Base-by-base conservation (phyloP, 768 basidiomycete species). In the Tricholoma sp. region DNA sequence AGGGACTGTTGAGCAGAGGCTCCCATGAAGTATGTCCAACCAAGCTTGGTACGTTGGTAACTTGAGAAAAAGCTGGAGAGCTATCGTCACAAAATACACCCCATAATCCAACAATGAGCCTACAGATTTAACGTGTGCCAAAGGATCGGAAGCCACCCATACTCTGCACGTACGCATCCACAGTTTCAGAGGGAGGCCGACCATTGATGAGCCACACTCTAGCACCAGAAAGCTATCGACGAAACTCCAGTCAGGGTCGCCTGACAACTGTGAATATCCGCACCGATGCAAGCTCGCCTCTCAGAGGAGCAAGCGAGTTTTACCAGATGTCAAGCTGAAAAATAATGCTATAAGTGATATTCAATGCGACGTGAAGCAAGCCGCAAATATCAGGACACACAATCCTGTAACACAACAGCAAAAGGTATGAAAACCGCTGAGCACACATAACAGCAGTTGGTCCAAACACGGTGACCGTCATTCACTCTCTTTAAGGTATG, bases 401-500 rank as follows among this genome's bases (percentile, higher is more conserved):
- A 64, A 57, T 65, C 64, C 64, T 67, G 43, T n/a, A 18, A 11
- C 12, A 12, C 9, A n/a, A 55, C 52, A 59, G 18, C 11, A 9
- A 19, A 18, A 32, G 16, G 19, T 21, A 16, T 31, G 24, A 58
- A 46, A 7, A 21, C 31, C 64, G 74, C 22, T 54, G 14, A 5
- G 62, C 78, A 73, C 59, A 83, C 83, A 65, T 79, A 84, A 66
- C 83, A 85, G 21, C 69, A 61, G 63, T 83, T 83, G 24, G 81
- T 72, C 69, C 80, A 80, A 9, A 77, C 75, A 63, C 80, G 81
- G 63, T 84, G 84, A 0, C 83, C 83, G 61, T 85, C 84, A 57
- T 81, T 79, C 32, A 82, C 70, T 8, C 79, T 72, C 63, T 82
- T 83, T 57, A 84, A 72, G 1, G 83, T 72, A 16, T 75, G 71